Base-by-base conservation (phyloP, 2,329 filamentous ascomycete species). In the Talaromyces amestolkiae region DNA sequence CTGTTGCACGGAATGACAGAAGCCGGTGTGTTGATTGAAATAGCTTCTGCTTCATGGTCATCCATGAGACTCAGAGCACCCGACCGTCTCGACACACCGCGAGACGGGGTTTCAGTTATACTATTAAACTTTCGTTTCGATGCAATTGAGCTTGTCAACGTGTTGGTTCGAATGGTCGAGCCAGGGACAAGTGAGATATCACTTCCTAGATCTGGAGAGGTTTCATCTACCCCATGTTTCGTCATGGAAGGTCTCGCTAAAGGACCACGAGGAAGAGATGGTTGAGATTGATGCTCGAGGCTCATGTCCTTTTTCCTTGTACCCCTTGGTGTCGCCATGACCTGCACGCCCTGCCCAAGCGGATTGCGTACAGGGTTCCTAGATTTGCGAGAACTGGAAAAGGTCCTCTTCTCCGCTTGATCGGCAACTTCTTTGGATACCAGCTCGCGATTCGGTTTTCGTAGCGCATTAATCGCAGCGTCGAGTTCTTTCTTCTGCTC, bases 401-500 rank as follows among this genome's bases (percentile, higher is more conserved):
- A 71, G 7, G 72, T 68, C 47, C 78, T 73, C 65, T 78, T 78
- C 33, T 76, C 77, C 6, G 75, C 76, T 61, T 79, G 77, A 11
- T 83, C 76, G 9, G 78, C 81, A 56, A 82, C 76, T 54, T 81
- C 79, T 63, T 77, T 78, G 17, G 80, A 77, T 13, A 81, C 79
- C 4, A 82, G 74, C 39, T 78, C 75, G 59, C 82, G 74, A 67
- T 83, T 83, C 4, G 82, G 82, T 65, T 81, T 82, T 56, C 80
- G 77, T 4, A 83, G 71, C 0, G 80, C 76, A 27, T 76, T 71
- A 66, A 84, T 84, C 33, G 82, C 81, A 31, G 79, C 80, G 66
- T 81, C 80, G 10, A 83, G 74, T 66, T 83, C 80, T 66, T 76
- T 79, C 72, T 81, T 81, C 65, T 82, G 80, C 35, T 82, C 79